Percentiles rank a stretch among this genome's conserved stretches.
Evolutionary conservation across 2,329 filamentous ascomycete genomes (phyloP).

Genomic region (Sclerotinia trifoliorum): DNA sequence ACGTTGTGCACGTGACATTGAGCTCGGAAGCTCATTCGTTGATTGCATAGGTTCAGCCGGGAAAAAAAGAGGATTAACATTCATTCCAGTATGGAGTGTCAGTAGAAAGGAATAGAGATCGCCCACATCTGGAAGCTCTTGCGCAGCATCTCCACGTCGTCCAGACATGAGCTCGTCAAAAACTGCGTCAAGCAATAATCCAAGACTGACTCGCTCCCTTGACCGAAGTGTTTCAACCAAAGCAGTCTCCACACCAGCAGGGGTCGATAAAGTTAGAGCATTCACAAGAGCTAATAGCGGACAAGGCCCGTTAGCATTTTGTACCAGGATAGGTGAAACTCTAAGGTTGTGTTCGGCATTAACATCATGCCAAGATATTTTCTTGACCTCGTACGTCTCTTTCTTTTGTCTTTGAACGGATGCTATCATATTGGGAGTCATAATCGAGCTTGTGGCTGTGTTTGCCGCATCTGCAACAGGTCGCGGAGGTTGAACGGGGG

Average conservation of each 20-base stretch:
- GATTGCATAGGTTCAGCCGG: slow-evolving; percentile 48
- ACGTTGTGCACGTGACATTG: slow-evolving; percentile 53
- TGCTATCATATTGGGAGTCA: slow-evolving; percentile 20
- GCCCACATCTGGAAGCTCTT: slow-evolving; percentile 76
- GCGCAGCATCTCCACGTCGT: slow-evolving; percentile 58
- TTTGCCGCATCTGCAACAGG: slow-evolving; percentile 28
- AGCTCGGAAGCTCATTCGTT: slow-evolving; percentile 44
- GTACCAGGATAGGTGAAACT: slow-evolving; percentile 82
- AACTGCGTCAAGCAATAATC: slow-evolving; percentile 80
- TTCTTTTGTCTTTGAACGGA: slow-evolving; percentile 34
- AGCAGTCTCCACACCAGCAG: slow-evolving; percentile 62
- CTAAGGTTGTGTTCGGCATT: slow-evolving; percentile 60
- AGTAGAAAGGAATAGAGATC: slow-evolving; percentile 87
- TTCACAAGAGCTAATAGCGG: slow-evolving; percentile 92
- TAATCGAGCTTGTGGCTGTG: slow-evolving; percentile 26
- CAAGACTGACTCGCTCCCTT: slow-evolving; percentile 84
- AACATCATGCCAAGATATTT: slow-evolving; percentile 78
- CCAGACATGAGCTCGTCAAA: slow-evolving; percentile 91
- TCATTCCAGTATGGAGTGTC: slow-evolving; percentile 93
- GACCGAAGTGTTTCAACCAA: slow-evolving; percentile 75
- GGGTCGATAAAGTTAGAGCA: slow-evolving; percentile 80
- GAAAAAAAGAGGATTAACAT: slow-evolving; percentile 89
- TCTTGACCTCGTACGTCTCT: slow-evolving; percentile 92
- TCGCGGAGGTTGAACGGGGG: slow-evolving; percentile 34
- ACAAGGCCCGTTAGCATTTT: slow-evolving; percentile 93